Conservation (phyloP, 306 rosid species). For the Coriaria nepalensis region DNA sequence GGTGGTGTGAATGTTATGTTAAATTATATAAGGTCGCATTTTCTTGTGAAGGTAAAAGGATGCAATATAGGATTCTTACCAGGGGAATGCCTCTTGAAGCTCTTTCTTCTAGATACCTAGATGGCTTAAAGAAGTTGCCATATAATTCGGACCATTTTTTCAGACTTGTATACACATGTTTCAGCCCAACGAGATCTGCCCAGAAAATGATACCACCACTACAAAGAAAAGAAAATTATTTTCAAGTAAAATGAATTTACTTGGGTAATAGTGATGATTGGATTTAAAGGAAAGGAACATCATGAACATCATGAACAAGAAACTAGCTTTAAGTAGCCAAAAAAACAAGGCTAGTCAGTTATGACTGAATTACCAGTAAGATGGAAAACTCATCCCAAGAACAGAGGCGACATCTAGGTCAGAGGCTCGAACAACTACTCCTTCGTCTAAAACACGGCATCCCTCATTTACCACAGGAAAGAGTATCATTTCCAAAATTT, state of each 20-base stretch:
- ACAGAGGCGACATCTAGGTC: constrained; percentile 88
- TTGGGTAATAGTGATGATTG: too few relatives aligned
- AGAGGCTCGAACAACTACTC: constrained; percentile 65
- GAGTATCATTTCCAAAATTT: constrained; percentile 83
- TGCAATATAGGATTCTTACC: constrained; percentile 33
- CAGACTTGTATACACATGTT: constrained; percentile 58
- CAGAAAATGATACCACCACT: constrained; percentile 92
- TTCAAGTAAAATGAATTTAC: neutral
- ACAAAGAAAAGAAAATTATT: constrained; percentile 13
- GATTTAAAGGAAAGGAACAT: too few relatives aligned
- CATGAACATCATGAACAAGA: too few relatives aligned
- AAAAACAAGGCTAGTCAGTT: neutral
- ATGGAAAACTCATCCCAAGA: constrained; percentile 98
- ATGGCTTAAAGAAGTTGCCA: constrained; percentile 78
- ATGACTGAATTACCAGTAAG: constrained; percentile 38
- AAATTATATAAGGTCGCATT: neutral
- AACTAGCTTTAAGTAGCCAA: neutral
- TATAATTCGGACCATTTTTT: constrained; percentile 67
- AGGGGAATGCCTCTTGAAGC: constrained; percentile 63
- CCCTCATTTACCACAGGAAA: constrained; percentile 94
- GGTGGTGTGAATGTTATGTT: neutral
- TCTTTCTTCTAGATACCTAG: constrained; percentile 82
- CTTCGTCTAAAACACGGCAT: constrained; percentile 83
- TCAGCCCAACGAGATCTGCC: constrained; percentile 80
- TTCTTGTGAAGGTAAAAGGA: too few relatives aligned